Evolutionary conservation across 2,329 filamentous ascomycete species (phyloP), one percentile per base, ranked within the genome.

Genomic region (Peltaster fructicola): DNA sequence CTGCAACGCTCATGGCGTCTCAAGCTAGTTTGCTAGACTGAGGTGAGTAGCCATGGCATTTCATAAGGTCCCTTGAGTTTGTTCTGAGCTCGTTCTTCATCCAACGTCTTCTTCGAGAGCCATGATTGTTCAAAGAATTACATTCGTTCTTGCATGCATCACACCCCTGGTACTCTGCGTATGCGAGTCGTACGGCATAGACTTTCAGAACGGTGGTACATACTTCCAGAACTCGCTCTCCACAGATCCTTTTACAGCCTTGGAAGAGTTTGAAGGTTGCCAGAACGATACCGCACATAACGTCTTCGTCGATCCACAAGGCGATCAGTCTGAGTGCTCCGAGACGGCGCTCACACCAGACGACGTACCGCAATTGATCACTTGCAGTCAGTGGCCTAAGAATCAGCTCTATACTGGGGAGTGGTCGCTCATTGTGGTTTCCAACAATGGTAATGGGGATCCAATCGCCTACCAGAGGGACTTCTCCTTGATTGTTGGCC

Each of bases 181-280:
- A 15, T 48, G 44, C 27, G 30, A 37, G 14, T 41, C 39, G 9
- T 48, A 35, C 23, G 44, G 44, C 22, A 35, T 46, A 10, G 56
- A 61, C 33, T 61, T 55, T 27, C 38, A 54, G 22, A 48, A 53
- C 33, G 53, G 51, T 17, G 48, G 47, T 2, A 34, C 39, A 10
- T 61, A 58, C 39, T 61, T 58, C 37, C 56, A 59, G 36, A 57
- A 59, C 35, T 45, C 46, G 7, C 36, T 43, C 9, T 56, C 52
- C 0, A 40, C 37, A 3, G 52, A 54, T 2, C 36, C 37, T 4
- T 61, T 59, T 33, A 56, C 52, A 10, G 51, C 51, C 12, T 51
- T 56, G 4, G 52, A 52, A 4, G 48, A 55, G 20, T 60, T 59
- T 30, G 36, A 48, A 24, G 53, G 54, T 15, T 60, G 56, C 36